Percentiles rank a stretch among this genome's conserved stretches.
Conservation (phyloP, 768 basidiomycete genomes). For the Scleroderma bovista region DNA sequence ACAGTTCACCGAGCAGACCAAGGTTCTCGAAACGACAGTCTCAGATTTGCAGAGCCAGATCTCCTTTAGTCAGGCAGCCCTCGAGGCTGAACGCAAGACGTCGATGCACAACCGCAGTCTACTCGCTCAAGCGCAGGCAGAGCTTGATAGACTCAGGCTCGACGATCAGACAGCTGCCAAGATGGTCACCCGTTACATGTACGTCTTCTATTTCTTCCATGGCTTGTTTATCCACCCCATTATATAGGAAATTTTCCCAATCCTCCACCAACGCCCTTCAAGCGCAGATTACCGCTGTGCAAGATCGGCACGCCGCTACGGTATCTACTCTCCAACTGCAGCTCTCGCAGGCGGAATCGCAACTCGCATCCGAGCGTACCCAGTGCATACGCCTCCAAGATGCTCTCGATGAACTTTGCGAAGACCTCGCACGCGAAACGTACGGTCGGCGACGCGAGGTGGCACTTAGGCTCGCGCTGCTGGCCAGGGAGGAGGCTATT, state of each 20-base stretch:
- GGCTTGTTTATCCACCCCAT: not conserved
- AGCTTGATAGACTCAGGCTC: slow-evolving; percentile 49
- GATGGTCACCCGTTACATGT: slow-evolving; percentile 87
- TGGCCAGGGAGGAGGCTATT: slow-evolving; percentile 59
- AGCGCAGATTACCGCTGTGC: slow-evolving; percentile 50
- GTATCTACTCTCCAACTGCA: slow-evolving; percentile 50
- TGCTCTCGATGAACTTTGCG: slow-evolving; percentile 64
- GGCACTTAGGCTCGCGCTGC: slow-evolving; percentile 52
- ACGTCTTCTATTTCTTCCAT: slow-evolving; percentile 21
- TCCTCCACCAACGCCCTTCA: slow-evolving; percentile 63
- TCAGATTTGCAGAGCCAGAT: slow-evolving; percentile 40
- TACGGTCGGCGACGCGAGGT: slow-evolving; percentile 73
- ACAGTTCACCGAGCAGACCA: slow-evolving; percentile 46
- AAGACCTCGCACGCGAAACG: slow-evolving; percentile 63
- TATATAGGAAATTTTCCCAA: slow-evolving; percentile 76
- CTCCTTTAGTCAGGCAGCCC: slow-evolving; percentile 34
- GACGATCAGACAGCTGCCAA: slow-evolving; percentile 76
- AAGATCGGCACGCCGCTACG: slow-evolving; percentile 58
- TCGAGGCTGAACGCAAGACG: slow-evolving; percentile 42
- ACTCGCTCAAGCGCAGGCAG: slow-evolving; percentile 41
- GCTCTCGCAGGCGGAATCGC: slow-evolving; percentile 38
- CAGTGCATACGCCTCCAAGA: slow-evolving; percentile 47
- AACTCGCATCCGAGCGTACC: slow-evolving; percentile 39
- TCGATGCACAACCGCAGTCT: slow-evolving; percentile 39
- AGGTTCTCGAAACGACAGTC: slow-evolving; percentile 40